Evolutionary conservation across 2,329 filamentous ascomycete species (phyloP), one percentile per base, ranked within the genome.

Genomic region (Colletotrichum zoysiae): DNA sequence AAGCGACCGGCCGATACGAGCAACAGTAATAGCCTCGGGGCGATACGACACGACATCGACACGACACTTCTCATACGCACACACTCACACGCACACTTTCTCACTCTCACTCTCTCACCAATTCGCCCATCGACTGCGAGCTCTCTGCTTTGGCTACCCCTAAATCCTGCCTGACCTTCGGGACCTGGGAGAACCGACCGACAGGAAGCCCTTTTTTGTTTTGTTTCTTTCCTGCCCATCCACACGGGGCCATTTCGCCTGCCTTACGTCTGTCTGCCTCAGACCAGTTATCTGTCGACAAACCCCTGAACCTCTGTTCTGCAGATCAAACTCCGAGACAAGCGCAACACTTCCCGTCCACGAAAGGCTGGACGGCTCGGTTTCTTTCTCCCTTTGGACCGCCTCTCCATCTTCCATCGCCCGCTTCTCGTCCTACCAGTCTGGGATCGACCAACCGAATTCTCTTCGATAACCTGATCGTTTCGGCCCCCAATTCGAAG

Each of bases 151-250:
- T 59, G 58, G 55, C 33, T 51, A 68, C 65, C 65, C 42, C 67
- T 40, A 67, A 40, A 78, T n/a, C n/a, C n/a, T n/a, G 80, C 77
- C 81, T 84, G 82, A 70, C 77, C 79, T 78, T 79, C 80, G 80
- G 76, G 65, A 64, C 76, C 55, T 60, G 75, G 72, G 62, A 74
- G 74, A 78, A 76, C 76, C 74, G 74, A 76, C 76, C 74, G 74
- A 20, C 50, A 55, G 48, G 16, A 57, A 11, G 33, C 42, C 20
- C 18, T 48, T 66, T 66, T 61, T 50, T 2, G 61, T 61, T 50
- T 65, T 51, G 40, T 58, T 73, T 67, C 50, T 56, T 20, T 58
- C 35, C 23, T 20, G 33, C 48, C 42, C 33, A 61, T 12, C 61
- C 42, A 26, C 46, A n/a, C 67, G 67, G 74, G 74, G 67, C 74